phyloP scores from a whole-genome alignment of 2,329 filamentous ascomycete genomes.

The Diaporthe citriasiana region DNA sequence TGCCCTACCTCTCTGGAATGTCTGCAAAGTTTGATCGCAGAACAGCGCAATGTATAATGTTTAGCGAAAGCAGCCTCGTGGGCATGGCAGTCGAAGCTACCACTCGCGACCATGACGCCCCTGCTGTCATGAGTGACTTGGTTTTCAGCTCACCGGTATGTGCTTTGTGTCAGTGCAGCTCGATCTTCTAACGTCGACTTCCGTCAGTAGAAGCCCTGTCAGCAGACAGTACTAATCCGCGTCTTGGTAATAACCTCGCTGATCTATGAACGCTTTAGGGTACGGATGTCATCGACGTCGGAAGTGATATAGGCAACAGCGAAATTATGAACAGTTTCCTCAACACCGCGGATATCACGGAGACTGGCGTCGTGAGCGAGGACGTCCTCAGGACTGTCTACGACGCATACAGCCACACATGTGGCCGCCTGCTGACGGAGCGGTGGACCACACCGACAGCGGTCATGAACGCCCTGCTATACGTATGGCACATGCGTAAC shows the following conservation, averaged over 20 bases:
- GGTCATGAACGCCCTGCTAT: background rate
- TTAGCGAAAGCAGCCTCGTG: constrained; percentile 23
- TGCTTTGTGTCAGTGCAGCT: background rate
- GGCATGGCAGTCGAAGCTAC: background rate
- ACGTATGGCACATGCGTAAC: constrained; percentile 3
- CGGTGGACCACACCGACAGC: constrained; percentile 7
- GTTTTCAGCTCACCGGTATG: constrained; percentile 24
- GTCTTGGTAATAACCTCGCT: background rate
- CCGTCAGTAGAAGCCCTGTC: background rate
- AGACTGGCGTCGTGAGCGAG: constrained; percentile 9
- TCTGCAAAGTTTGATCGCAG: constrained; percentile 26
- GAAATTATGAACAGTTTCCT: constrained; percentile 27
- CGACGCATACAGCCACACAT: constrained; percentile 14
- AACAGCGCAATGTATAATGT: constrained; percentile 17
- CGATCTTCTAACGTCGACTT: background rate
- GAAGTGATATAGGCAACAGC: constrained; percentile 23
- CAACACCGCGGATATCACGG: constrained; percentile 20
- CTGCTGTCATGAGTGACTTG: constrained; percentile 15
- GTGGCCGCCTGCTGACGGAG: constrained; percentile 21
- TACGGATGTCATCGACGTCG: constrained; percentile 27
- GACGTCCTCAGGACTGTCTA: constrained; percentile 10
- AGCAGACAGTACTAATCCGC: background rate
- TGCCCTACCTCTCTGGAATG: constrained; percentile 9
- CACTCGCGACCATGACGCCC: background rate
- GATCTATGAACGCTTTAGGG: background rate